These are phyloP conservation scores for Boletus fagicola DNA, from an alignment of 768 basidiomycete genomes.

Conservation along the genomic window DNA sequence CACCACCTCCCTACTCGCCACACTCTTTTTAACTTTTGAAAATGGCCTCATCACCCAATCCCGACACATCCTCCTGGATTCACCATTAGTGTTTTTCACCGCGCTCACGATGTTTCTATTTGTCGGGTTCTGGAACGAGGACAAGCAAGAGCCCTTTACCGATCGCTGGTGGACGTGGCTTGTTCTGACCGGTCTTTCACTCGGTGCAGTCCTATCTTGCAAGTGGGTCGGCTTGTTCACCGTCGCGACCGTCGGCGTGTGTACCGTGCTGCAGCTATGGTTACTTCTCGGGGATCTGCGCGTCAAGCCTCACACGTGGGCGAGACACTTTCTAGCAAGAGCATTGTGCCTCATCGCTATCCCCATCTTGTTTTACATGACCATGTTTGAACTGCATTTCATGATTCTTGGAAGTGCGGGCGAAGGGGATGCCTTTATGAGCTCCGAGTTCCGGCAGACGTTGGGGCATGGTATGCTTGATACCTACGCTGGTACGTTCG, in stretches of 20 bases:
- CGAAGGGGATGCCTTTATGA: slow-evolving; percentile 99
- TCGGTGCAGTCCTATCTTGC: slow-evolving; percentile 91
- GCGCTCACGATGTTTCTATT: slow-evolving; percentile 85
- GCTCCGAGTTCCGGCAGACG: slow-evolving; percentile 97
- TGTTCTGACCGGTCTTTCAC: slow-evolving; percentile 76
- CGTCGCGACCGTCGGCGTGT: slow-evolving; percentile 87
- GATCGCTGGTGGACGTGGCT: slow-evolving; percentile 93
- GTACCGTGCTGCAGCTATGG: slow-evolving; percentile 88
- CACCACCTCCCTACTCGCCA: slow-evolving; percentile 86
- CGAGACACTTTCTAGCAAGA: slow-evolving; percentile 83
- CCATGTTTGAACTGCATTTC: slow-evolving; percentile 96
- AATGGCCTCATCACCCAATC: slow-evolving; percentile 96
- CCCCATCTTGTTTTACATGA: slow-evolving; percentile 89
- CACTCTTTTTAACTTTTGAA: slow-evolving; percentile 93
- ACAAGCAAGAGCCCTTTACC: slow-evolving; percentile 81
- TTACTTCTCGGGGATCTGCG: slow-evolving; percentile 81
- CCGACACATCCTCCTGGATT: slow-evolving; percentile 94
- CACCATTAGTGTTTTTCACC: slow-evolving; percentile 98
- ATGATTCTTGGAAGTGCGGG: slow-evolving; percentile 83
- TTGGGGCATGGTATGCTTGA: slow-evolving; percentile 86
- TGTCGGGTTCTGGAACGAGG: slow-evolving; percentile 89
- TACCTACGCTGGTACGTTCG: slow-evolving; percentile 77
- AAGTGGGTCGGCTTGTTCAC: slow-evolving; percentile 99
- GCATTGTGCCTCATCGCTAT: slow-evolving; percentile 86
- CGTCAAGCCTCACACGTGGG: slow-evolving; percentile 70